Evolutionary conservation across 139 green algal genomes (phyloP), one percentile per base, ranked within the genome.

Genomic region (Chlorella vulgaris): DNA sequence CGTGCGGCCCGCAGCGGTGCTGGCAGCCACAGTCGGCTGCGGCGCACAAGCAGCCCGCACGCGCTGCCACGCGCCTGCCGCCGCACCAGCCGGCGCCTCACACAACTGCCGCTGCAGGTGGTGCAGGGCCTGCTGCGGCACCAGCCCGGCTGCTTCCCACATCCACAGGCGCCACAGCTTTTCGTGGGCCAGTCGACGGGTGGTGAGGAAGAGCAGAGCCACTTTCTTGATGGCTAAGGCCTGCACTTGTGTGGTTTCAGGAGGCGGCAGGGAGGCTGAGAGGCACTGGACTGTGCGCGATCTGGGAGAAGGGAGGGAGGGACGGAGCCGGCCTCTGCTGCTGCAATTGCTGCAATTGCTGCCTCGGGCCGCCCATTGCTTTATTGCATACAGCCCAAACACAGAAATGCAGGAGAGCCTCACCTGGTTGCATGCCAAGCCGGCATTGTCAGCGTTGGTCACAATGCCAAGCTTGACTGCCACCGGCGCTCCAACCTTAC

Each of bases 141-240:
- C 19, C 73, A 69, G 58, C 21, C 58, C 38, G 4, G 73, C 73
- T 0, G 73, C 73, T 28, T 79, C 73, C 73, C 73, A 79, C 73
- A 79, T 67, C 73, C 73, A 79, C 51, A 79, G 73, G 10, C 73
- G 73, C 73, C 73, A 79, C 53, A 79, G 73, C 73, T 79, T 79
- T 35, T 79, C 53, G 51, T 79, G 73, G 5, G 73, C 73, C 51
- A 79, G 51, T 22, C 73, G 73, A 26, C 53, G 53, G 26, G 53
- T 68, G 28, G 73, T 79, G 36, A 79, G 73, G 53, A 79, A 79
- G 33, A 79, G 26, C 6, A 79, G 73, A 2, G 73, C 73, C 73
- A 79, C 73, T 26, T 79, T 79, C 36, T 79, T 79, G 22, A 79
- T 40, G 73, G 39, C 61, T 36, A 79, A 53, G 33, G 58, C 35